Percentiles rank a stretch among this genome's conserved stretches.
Conservation (phyloP, 129 eudicot species). For the Flaveria sonorensis region DNA sequence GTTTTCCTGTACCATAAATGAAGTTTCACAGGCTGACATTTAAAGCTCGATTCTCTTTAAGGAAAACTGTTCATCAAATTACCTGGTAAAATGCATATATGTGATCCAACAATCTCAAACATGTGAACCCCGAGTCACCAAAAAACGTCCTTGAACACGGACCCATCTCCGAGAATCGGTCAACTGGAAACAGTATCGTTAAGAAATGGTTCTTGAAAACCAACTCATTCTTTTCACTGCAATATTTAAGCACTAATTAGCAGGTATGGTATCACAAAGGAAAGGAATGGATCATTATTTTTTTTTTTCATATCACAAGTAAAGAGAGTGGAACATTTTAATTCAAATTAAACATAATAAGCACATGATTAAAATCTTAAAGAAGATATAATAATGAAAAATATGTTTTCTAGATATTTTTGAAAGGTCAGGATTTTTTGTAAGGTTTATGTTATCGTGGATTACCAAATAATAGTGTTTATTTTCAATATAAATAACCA, state of each 20-base stretch:
- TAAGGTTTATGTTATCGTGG: neutral
- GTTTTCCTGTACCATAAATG: constrained; percentile 52
- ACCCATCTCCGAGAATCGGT: constrained; percentile 93
- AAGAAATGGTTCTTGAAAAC: constrained; percentile 72
- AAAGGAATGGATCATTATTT: neutral
- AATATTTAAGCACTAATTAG: neutral
- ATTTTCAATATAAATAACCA: neutral
- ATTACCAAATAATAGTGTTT: neutral
- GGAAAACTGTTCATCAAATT: constrained; percentile 7
- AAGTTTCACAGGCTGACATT: neutral
- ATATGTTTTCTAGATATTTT: neutral
- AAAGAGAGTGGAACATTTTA: neutral
- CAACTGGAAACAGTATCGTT: constrained; percentile 81
- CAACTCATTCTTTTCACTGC: constrained; percentile 83
- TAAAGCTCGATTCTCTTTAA: neutral
- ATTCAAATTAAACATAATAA: neutral
- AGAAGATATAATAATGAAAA: neutral
- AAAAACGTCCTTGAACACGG: constrained; percentile 88
- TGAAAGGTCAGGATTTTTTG: neutral
- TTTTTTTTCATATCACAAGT: neutral
- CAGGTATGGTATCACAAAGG: neutral
- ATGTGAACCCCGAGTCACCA: constrained; percentile 80
- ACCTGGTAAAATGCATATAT: constrained; percentile 90
- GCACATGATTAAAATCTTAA: constrained; percentile 16
- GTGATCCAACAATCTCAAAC: constrained; percentile 69